Evolutionary conservation across 2,329 filamentous ascomycete genomes (phyloP).

Genomic region (Macrophomina phaseolina): DNA sequence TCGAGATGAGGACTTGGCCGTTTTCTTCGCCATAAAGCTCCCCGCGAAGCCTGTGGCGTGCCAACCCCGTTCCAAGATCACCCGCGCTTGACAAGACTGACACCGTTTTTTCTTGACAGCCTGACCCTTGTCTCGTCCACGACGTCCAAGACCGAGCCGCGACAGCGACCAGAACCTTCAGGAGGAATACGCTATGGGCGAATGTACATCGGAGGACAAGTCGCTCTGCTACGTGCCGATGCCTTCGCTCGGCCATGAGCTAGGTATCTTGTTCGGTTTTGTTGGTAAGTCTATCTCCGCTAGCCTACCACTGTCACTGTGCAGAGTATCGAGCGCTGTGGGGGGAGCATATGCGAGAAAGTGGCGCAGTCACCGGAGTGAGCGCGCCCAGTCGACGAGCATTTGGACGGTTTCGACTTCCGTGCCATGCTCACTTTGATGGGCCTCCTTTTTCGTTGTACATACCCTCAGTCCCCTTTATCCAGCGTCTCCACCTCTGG

Average conservation of each 20-base stretch:
- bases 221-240: constrained; percentile 28
- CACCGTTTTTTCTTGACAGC: background rate
- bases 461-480: background rate
- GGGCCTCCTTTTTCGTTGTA: background rate
- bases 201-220: constrained; percentile 23
- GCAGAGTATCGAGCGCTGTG: too few species aligned
- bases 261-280: constrained; percentile 36
- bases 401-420: background rate
- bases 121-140: background rate
- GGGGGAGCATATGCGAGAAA: too few species aligned
- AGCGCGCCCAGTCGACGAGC: background rate
- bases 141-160: background rate
- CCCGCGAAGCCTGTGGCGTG: background rate
- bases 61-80: background rate
- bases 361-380: background rate
- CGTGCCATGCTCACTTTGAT: background rate
- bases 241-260: constrained; percentile 34
- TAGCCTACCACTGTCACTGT: too few species aligned
- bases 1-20: constrained; percentile 5
- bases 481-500: background rate
- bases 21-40: constrained; percentile 14
- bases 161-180: background rate
- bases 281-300: constrained; percentile 29
- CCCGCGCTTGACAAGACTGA: constrained; percentile 5
- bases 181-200: constrained; percentile 7